Evolutionary conservation across 2,329 filamentous ascomycete genomes (phyloP).

Genomic region (Pyrenochaeta sp.): DNA sequence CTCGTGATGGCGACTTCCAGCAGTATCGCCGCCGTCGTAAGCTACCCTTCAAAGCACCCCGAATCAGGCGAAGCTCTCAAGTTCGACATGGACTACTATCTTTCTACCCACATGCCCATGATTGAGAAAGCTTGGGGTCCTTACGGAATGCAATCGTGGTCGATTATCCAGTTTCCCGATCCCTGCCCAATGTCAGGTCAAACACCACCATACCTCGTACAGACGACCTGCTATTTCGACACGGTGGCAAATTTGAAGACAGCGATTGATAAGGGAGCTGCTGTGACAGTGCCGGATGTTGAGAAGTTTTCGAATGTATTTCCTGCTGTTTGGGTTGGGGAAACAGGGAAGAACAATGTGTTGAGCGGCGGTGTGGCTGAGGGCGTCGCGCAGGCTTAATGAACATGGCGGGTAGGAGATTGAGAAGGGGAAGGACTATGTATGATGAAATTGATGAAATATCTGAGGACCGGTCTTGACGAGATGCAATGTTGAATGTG

Average conservation of each 20-base stretch:
- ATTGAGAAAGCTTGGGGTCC: slow-evolving; percentile 49
- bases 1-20: background rate
- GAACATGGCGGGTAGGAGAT: background rate
- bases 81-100: slow-evolving; percentile 59
- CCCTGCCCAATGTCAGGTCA: slow-evolving; percentile 23
- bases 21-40: slow-evolving; percentile 16
- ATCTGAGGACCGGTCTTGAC: background rate
- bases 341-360: slow-evolving; percentile 1
- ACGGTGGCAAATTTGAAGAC: slow-evolving; percentile 17
- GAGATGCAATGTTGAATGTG: background rate
- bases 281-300: slow-evolving; percentile 18
- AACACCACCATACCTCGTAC: slow-evolving; percentile 22
- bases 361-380: background rate
- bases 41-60: slow-evolving; percentile 45
- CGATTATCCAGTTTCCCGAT: slow-evolving; percentile 22
- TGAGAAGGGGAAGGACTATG: background rate
- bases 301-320: slow-evolving; percentile 26
- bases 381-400: slow-evolving; percentile 6
- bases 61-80: slow-evolving; percentile 35
- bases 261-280: slow-evolving; percentile 17
- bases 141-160: slow-evolving; percentile 45
- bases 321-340: slow-evolving; percentile 23
- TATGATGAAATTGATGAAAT: background rate
- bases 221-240: slow-evolving; percentile 20
- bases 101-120: slow-evolving; percentile 54